These are phyloP conservation scores for Syzygium aromaticum DNA, from an alignment of 345 rosid species.

Conservation along the genomic window DNA sequence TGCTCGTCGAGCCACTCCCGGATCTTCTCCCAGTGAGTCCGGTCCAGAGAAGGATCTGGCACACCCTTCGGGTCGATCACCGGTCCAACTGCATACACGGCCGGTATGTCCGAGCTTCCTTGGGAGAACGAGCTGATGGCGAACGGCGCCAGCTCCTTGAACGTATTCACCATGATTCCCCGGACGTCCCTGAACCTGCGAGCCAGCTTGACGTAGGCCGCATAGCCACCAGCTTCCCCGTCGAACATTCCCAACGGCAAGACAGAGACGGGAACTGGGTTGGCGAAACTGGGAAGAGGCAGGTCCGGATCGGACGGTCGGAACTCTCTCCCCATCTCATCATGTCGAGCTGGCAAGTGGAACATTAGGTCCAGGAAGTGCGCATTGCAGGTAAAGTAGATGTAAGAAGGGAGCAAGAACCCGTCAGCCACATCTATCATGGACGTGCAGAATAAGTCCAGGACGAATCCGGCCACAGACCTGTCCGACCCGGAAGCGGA, in stretches of 20 bases:
- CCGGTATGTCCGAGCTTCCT: constrained; percentile 10
- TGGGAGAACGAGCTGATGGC: constrained; percentile 16
- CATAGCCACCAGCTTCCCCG: constrained; percentile 22
- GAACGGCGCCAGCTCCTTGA: constrained; percentile 21
- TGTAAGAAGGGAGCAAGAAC: constrained; percentile 39
- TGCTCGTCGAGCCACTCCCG: constrained; percentile 41
- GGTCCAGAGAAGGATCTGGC: constrained; percentile 11
- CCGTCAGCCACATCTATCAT: constrained; percentile 30
- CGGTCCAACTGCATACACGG: constrained; percentile 32
- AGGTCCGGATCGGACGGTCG: constrained; percentile 11
- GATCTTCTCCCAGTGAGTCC: constrained; percentile 6
- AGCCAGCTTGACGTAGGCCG: constrained; percentile 19
- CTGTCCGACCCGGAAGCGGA: constrained; percentile 10
- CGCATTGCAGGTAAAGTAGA: constrained; percentile 24
- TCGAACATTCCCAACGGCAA: constrained; percentile 22
- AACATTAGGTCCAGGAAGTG: constrained; percentile 26
- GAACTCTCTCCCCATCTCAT: constrained; percentile 1
- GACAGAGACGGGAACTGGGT: constrained; percentile 23
- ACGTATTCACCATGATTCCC: constrained; percentile 37
- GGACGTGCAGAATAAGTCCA: constrained; percentile 37
- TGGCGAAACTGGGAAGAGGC: constrained; percentile 15
- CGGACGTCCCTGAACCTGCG: constrained; percentile 22
- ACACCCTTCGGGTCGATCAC: background rate
- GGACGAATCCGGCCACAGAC: constrained; percentile 24
- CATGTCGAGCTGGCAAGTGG: constrained; percentile 22